These are phyloP conservation scores for Orbilia quercus DNA, from an alignment of 2,329 filamentous ascomycete genomes.

Conservation along the genomic window DNA sequence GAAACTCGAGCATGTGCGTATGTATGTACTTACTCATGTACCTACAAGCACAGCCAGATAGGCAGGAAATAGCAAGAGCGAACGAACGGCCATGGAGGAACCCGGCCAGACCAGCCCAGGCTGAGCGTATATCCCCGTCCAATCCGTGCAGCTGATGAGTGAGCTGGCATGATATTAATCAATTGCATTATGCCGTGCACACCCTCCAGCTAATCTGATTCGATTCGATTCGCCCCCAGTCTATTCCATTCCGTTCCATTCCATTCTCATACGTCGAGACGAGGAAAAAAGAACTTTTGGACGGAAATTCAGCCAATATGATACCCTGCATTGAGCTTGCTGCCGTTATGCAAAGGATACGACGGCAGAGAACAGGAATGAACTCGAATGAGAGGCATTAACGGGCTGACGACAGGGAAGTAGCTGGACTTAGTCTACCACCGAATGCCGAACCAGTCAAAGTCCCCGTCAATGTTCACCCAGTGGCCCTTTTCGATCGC, in stretches of 20 bases:
- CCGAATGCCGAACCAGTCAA: conserved; percentile 55
- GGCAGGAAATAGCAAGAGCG: too few relatives aligned
- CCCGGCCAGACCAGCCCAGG: not conserved
- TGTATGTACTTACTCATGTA: too few relatives aligned
- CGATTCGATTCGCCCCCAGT: too few relatives aligned
- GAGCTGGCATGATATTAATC: conserved; percentile 35
- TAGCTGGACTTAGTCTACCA: conserved; percentile 37
- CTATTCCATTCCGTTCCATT: too few relatives aligned
- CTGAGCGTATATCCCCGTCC: conserved; percentile 19
- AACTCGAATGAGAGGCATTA: not conserved
- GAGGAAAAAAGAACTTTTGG: not conserved
- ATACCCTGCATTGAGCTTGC: conserved; percentile 3
- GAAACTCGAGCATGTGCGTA: conserved; percentile 22
- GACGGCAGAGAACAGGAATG: conserved; percentile 33
- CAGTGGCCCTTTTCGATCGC: conserved; percentile 54
- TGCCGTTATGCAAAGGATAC: conserved; percentile 29
- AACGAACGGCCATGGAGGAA: too few relatives aligned
- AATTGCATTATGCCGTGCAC: conserved; percentile 9
- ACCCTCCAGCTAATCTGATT: not conserved
- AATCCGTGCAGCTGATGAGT: conserved; percentile 41
- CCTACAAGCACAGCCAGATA: too few relatives aligned
- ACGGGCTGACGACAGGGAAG: conserved; percentile 9
- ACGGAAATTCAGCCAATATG: conserved; percentile 26
- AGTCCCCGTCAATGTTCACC: conserved; percentile 56
- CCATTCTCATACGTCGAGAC: conserved; percentile 16